A percentile compares a stretch with the other conserved stretches of the same genome.
These are phyloP conservation scores for Aciculosporium take DNA, from an alignment of 2,329 filamentous ascomycete species.

Conservation along the genomic window DNA sequence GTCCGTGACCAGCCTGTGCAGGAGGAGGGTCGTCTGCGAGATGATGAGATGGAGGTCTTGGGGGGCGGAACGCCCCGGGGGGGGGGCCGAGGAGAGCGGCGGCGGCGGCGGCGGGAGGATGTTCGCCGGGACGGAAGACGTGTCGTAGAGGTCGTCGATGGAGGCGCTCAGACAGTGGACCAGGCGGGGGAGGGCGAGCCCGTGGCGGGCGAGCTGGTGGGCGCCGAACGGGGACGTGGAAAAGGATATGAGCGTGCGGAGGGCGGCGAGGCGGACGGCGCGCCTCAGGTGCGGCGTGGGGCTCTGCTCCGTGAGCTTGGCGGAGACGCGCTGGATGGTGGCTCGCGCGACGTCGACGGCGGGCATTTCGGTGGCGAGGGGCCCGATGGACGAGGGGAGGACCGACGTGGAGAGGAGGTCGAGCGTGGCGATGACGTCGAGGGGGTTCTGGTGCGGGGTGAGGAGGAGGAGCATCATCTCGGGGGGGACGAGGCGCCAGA, in stretches of 20 bases:
- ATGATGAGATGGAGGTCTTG: constrained; percentile 33
- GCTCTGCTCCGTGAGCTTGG: constrained; percentile 44
- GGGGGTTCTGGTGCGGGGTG: constrained; percentile 47
- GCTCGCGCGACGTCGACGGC: constrained; percentile 27
- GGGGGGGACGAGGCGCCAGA: constrained; percentile 55
- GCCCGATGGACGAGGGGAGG: constrained; percentile 49
- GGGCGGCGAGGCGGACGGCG: constrained; percentile 28
- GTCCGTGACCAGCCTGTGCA: constrained; percentile 39
- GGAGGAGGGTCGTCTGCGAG: constrained; percentile 31
- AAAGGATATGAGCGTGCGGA: constrained; percentile 46
- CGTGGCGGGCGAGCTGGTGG: constrained; percentile 51
- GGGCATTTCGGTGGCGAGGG: constrained; percentile 36
- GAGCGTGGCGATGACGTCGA: constrained; percentile 50
- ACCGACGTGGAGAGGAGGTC: constrained; percentile 53
- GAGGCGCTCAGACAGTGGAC: constrained; percentile 50
- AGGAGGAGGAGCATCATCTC: constrained; percentile 55
- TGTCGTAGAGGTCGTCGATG: constrained; percentile 60
- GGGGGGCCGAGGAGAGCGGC: constrained; percentile 2
- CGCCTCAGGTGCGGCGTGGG: constrained; percentile 26
- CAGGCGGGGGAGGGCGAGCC: constrained; percentile 56
- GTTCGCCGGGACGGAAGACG: constrained; percentile 28
- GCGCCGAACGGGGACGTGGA: constrained; percentile 48
- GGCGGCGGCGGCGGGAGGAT: constrained; percentile 17
- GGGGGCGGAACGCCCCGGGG: constrained; percentile 1
- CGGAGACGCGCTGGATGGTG: constrained; percentile 49